Base-by-base conservation (phyloP, 1,284 basidiomycete genomes). In the Trichosporon inkin region DNA sequence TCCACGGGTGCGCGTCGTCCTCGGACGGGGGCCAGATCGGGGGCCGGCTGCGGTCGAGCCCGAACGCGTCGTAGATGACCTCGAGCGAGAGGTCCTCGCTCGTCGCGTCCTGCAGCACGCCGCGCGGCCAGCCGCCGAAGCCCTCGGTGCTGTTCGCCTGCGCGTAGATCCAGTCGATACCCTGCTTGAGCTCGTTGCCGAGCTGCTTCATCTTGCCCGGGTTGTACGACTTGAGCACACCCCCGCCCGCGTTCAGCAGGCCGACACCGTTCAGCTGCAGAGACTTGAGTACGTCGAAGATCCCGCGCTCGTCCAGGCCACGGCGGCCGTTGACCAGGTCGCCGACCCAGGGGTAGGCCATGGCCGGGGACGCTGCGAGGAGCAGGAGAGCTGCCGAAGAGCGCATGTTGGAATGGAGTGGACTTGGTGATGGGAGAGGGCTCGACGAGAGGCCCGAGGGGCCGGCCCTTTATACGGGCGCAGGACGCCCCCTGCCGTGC, bases 1-100 rank as follows among this genome's bases (percentile, higher is more conserved):
- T 37, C 55, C 60, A 71, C 1, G 68, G 69, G 57, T 70, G 68
- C n/a, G 34, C 40, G 11, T 44, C 62, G 55, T 64, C 37, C 37
- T 60, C 58, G 37, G 53, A 41, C 13, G 17, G 11, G 10, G 53
- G 53, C 53, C 53, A 59, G 55, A 24, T 55, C 34, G 32, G 37
- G 20, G 16, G 28, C 8, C 37, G n/a, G 19, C 19, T 19, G 24
- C 37, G 38, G 11, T 35, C 37, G 16, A 51, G 56, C n/a, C 41
- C 40, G 13, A 39, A 40, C 0, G 49, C 19, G 20, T 51, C 16
- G 51, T 57, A 53, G n/a, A 61, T 51, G 35, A 49, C 22, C 24
- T 49, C 44, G 22, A 28, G 13, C 14, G 44, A 32, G 22, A 49
- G 22, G 19, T 22, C 13, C 22, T 6, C 14, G 5, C 22, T 16